Base-by-base conservation (phyloP, 768 basidiomycete genomes). In the Sporobolomyces pararoseus region DNA sequence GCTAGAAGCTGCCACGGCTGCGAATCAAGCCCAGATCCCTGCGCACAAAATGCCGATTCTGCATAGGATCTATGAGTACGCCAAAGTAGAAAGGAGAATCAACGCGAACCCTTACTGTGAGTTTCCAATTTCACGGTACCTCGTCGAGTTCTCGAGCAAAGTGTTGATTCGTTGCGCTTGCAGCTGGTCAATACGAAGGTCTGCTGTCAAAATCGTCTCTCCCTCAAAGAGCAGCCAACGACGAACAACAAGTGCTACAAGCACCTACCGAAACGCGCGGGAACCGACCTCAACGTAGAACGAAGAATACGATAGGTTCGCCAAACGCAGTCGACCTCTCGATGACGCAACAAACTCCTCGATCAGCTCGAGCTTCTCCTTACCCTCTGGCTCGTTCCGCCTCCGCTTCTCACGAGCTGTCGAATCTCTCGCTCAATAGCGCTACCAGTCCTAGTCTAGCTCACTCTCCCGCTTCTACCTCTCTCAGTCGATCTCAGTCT, bases 41-140 rank as follows among this genome's bases (percentile, higher is more conserved):
- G 70, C 68, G 2, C 74, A 79, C 21, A 76, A 78, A 34, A 68
- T 78, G 44, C 68, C 70, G 21, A 78, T 79, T 62, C 66, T 80
- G 16, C 68, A 77, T 5, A 79, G 79, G 60, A 75, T 81, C 29
- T 80, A 80, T 74, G 64, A 75, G 29, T 77, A 79, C 13, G 81
- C 79, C 23, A 77, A 78, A 65, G 79, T 79, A 65, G 80, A 80
- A 60, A 31, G 52, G 5, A 39, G 9, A 23, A 63, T 46, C 2
- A 35, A 64, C 2, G 34, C 46, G 16, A 42, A 39, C 5, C 31
- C 32, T 44, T 23, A 29, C 2, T 44, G 70, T 71, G n/a, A n/a
- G 70, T 42, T 42, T 17, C n/a, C n/a, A n/a, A n/a, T n/a, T n/a
- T n/a, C n/a, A n/a, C n/a, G n/a, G n/a, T n/a, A n/a, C n/a, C n/a